Evolutionary conservation across 257 asterid species (phyloP).

Genomic region (Fraxinus excelsior): DNA sequence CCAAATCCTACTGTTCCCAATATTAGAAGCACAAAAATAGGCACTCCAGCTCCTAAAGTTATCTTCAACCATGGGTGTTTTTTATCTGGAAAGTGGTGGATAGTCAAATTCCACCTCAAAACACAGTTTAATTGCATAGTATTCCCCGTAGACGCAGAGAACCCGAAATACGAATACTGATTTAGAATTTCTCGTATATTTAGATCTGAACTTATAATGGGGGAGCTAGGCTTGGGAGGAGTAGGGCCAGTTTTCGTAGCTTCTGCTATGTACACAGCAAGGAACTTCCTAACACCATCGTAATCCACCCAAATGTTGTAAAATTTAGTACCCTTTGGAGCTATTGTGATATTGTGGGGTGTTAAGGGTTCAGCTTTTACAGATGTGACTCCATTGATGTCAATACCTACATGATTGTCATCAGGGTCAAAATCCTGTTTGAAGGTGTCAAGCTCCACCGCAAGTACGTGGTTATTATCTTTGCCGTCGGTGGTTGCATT

Average conservation of each 20-base stretch:
- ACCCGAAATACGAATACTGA: constrained; percentile 76
- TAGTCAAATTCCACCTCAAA: constrained; percentile 77
- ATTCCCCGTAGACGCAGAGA: constrained; percentile 78
- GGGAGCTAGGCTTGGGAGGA: constrained; percentile 49
- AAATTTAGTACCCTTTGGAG: constrained; percentile 43
- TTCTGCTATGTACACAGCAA: constrained; percentile 54
- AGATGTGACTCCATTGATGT: constrained; percentile 61
- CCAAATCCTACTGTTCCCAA: constrained; percentile 39
- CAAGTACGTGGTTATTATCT: constrained; percentile 48
- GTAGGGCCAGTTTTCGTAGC: constrained; percentile 33
- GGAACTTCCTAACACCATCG: constrained; percentile 39
- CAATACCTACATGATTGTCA: constrained; percentile 70
- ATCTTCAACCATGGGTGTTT: constrained; percentile 27
- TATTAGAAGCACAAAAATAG: constrained; percentile 39
- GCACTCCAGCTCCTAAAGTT: constrained; percentile 55
- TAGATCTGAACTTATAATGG: constrained; percentile 34
- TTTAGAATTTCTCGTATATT: constrained; percentile 41
- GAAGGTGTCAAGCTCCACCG: constrained; percentile 84
- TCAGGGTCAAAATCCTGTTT: constrained; percentile 78
- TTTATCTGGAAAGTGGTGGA: constrained; percentile 38
- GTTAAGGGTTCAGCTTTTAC: constrained; percentile 24
- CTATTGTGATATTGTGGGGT: constrained; percentile 46
- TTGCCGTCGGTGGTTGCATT: constrained; percentile 58
- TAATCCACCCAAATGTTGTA: constrained; percentile 86
- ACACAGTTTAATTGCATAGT: constrained; percentile 60